Conservation (phyloP, 2,329 filamentous ascomycete species). For the Xylaria polymorpha region DNA sequence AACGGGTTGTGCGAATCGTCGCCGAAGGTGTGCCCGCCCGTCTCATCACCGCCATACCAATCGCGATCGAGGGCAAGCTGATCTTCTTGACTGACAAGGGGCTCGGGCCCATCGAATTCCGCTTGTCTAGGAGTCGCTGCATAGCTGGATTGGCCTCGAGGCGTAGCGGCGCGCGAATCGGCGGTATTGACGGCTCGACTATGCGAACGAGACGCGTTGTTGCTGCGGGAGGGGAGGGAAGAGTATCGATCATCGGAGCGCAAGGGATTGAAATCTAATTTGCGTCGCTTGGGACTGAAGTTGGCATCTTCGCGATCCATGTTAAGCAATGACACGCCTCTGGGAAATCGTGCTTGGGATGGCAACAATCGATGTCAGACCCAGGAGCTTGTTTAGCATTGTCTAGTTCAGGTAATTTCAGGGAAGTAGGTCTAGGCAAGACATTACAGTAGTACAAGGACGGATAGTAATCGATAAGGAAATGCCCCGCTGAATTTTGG, state of each 20-base stretch:
- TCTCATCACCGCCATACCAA: slow-evolving; percentile 92
- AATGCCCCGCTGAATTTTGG: slow-evolving; percentile 45
- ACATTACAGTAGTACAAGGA: background rate
- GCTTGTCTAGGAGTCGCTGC: slow-evolving; percentile 61
- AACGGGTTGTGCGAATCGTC: slow-evolving; percentile 96
- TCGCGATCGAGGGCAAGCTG: slow-evolving; percentile 84
- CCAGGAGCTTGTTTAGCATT: background rate
- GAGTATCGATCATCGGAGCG: slow-evolving; percentile 67
- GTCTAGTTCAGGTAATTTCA: background rate
- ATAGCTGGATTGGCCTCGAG: slow-evolving; percentile 48
- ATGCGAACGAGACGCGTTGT: slow-evolving; percentile 54
- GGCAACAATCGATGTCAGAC: slow-evolving; percentile 3
- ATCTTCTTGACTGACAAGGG: slow-evolving; percentile 73
- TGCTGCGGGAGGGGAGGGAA: slow-evolving; percentile 61
- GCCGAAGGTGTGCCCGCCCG: slow-evolving; percentile 82
- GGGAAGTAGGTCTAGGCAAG: background rate
- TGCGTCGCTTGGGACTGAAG: slow-evolving; percentile 71
- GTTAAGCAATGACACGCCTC: background rate
- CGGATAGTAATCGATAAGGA: slow-evolving; percentile 41
- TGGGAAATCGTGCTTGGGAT: background rate
- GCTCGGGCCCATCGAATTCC: slow-evolving; percentile 72
- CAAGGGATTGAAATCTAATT: slow-evolving; percentile 69
- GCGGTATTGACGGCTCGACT: slow-evolving; percentile 48
- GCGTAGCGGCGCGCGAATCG: slow-evolving; percentile 46
- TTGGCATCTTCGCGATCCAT: slow-evolving; percentile 50